Conservation (phyloP, 257 asterid species). For the Verbascum thapsus region DNA sequence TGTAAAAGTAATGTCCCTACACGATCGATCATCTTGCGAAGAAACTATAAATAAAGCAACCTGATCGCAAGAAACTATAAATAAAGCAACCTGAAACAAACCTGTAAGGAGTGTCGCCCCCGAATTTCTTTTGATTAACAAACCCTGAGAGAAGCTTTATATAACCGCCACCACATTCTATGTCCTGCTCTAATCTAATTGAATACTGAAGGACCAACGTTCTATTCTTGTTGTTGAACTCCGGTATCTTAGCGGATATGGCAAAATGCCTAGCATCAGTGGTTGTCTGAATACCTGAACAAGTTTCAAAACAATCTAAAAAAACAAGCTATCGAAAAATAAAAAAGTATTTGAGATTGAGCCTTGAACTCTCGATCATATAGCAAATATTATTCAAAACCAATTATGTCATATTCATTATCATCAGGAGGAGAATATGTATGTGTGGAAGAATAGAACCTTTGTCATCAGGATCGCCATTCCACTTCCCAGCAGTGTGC, state of each 20-base stretch:
- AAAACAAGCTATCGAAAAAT: slow-evolving; percentile 8
- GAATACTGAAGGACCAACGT: slow-evolving; percentile 90
- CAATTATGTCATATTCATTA: not conserved
- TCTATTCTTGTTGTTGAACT: slow-evolving; percentile 86
- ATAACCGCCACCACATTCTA: slow-evolving; percentile 98
- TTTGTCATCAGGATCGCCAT: slow-evolving; percentile 92
- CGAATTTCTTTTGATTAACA: slow-evolving; percentile 94
- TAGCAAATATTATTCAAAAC: not conserved
- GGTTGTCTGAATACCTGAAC: slow-evolving; percentile 87
- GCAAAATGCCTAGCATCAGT: slow-evolving; percentile 88
- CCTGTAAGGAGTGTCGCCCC: slow-evolving; percentile 99
- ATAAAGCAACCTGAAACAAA: slow-evolving; percentile 24
- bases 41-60: slow-evolving; percentile 3
- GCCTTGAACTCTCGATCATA: not conserved
- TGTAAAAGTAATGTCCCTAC: not conserved
- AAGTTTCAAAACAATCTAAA: not conserved
- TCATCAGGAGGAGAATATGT: not conserved
- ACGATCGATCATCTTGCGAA: not conserved
- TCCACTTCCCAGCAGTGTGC: slow-evolving; percentile 94
- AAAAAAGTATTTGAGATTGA: not conserved
- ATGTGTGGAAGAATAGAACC: slow-evolving; percentile 40
- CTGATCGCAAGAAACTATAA: not conserved
- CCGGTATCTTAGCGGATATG: slow-evolving; percentile 91
- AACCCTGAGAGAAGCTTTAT: slow-evolving; percentile 89
- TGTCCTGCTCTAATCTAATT: slow-evolving; percentile 88